phyloP scores from a whole-genome alignment of 2,329 filamentous ascomycete genomes.

The Madurella mycetomatis region DNA sequence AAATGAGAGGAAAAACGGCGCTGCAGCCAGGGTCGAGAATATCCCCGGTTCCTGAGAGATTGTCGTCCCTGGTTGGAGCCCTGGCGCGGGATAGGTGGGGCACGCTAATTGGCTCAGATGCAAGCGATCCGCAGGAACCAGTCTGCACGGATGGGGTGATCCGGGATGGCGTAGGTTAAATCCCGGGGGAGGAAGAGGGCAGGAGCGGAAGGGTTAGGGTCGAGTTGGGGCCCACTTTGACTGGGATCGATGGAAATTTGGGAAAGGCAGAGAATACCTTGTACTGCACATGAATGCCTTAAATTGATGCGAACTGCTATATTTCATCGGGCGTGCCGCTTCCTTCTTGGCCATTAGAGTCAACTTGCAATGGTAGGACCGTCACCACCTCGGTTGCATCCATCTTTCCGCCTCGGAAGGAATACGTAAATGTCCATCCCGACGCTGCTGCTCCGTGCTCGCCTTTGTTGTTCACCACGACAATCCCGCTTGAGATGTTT shows the following conservation, averaged over 20 bases:
- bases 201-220: too few relatives aligned
- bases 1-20: neutral
- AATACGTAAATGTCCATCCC: slow-evolving; percentile 53
- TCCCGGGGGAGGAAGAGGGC: too few relatives aligned
- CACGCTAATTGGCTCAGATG: slow-evolving; percentile 7
- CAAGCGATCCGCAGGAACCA: neutral
- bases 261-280: too few relatives aligned
- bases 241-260: too few relatives aligned
- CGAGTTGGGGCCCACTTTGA: too few relatives aligned
- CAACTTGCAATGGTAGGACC: slow-evolving; percentile 33
- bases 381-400: slow-evolving; percentile 40
- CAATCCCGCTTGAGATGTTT: slow-evolving; percentile 43
- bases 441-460: slow-evolving; percentile 48
- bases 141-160: neutral
- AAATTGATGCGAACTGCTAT: neutral
- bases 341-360: too few relatives aligned
- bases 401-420: slow-evolving; percentile 47
- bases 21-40: neutral
- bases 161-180: too few relatives aligned
- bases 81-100: neutral
- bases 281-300: too few relatives aligned
- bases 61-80: neutral
- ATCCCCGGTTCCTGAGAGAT: slow-evolving; percentile 8
- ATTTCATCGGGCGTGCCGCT: neutral
- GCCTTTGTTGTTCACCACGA: slow-evolving; percentile 47